Evolutionary conservation across 495 filamentous ascomycete species (phyloP).

Genomic region (Hypoxylon subgilvum): DNA sequence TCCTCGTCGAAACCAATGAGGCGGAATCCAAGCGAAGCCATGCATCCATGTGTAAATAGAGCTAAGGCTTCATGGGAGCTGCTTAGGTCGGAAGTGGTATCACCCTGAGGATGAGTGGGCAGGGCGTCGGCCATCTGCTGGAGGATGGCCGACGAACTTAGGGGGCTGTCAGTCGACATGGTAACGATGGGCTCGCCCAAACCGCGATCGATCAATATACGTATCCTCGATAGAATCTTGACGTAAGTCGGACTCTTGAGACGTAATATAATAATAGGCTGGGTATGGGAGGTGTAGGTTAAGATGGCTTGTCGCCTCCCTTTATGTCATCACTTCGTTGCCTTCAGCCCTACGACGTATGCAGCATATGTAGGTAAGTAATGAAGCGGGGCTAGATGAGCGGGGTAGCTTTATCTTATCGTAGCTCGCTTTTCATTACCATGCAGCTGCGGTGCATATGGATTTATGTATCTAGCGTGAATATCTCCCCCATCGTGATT

Average conservation of each 20-base stretch:
- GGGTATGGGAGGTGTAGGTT: background rate
- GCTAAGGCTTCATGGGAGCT: constrained; percentile 84
- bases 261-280: background rate
- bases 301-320: constrained; percentile 3
- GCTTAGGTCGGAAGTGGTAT: constrained; percentile 67
- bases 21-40: constrained; percentile 80
- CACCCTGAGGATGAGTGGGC: constrained; percentile 55
- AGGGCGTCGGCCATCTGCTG: constrained; percentile 64
- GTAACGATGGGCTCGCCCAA: constrained; percentile 8
- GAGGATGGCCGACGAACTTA: constrained; percentile 53
- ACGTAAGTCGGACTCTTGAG: background rate
- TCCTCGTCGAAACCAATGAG: constrained; percentile 85
- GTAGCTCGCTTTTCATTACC: too few relatives aligned
- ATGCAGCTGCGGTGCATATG: too few relatives aligned
- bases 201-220: background rate
- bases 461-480: too few relatives aligned
- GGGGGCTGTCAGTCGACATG: constrained; percentile 39
- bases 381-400: constrained; percentile 15
- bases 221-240: background rate
- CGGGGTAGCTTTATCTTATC: constrained; percentile 49
- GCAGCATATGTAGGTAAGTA: constrained; percentile 24
- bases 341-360: constrained; percentile 37
- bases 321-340: constrained; percentile 37
- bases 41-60: constrained; percentile 81
- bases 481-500: too few relatives aligned